Evolutionary conservation across 2,329 filamentous ascomycete genomes (phyloP).

Genomic region (Venturia effusa): DNA sequence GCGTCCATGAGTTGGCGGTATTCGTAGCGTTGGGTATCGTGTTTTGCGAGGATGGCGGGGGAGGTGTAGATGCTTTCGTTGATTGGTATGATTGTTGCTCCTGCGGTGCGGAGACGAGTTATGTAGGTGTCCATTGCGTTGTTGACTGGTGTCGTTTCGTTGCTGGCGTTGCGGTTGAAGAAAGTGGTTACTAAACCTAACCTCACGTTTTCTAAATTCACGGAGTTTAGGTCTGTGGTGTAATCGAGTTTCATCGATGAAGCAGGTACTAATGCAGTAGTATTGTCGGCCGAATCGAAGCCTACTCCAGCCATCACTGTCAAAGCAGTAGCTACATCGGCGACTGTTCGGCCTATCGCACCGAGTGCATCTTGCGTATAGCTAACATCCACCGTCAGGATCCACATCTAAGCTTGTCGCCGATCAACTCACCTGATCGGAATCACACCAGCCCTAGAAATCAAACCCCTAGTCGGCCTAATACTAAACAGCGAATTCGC

Average conservation of each 20-base stretch:
- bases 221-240: conserved; percentile 25
- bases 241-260: conserved; percentile 36
- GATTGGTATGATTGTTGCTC: conserved; percentile 42
- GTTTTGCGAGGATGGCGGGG: conserved; percentile 32
- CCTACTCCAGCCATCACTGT: conserved; percentile 49
- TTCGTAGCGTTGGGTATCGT: conserved; percentile 53
- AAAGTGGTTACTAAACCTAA: conserved; percentile 46
- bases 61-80: conserved; percentile 41
- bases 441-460: conserved; percentile 50
- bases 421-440: conserved; percentile 45
- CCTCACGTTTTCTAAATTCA: conserved; percentile 29
- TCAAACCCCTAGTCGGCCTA: conserved; percentile 46
- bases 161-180: conserved; percentile 40
- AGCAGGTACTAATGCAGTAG: conserved; percentile 37
- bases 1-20: conserved; percentile 44
- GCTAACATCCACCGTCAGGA: background rate
- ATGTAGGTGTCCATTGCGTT: conserved; percentile 39
- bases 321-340: conserved; percentile 45
- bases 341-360: conserved; percentile 47
- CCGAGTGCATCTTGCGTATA: conserved; percentile 42
- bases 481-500: conserved; percentile 55
- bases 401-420: conserved; percentile 34
- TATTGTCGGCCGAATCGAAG: conserved; percentile 41
- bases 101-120: conserved; percentile 33
- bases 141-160: conserved; percentile 49